Conservation (phyloP, 345 rosid species). For the Leavenworthia alabamica region DNA sequence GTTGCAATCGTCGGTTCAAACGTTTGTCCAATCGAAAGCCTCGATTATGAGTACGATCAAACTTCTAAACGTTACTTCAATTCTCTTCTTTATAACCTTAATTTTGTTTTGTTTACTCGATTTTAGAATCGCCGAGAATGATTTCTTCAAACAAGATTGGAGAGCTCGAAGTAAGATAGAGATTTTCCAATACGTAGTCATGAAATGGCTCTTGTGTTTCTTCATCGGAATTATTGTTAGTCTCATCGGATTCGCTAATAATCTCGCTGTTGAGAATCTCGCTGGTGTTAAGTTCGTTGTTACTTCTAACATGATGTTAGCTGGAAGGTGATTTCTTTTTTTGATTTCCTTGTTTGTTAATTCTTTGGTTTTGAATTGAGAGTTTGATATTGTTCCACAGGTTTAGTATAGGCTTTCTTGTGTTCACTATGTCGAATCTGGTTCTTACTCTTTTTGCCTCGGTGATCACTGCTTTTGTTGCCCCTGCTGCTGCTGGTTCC, state of each 20-base stretch:
- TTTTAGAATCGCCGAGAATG: slow-evolving; percentile 72
- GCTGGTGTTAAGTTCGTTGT: slow-evolving; percentile 80
- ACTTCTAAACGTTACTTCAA: background rate
- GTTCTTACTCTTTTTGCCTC: slow-evolving; percentile 64
- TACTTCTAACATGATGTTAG: slow-evolving; percentile 86
- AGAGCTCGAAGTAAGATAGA: slow-evolving; percentile 54
- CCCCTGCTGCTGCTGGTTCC: slow-evolving; percentile 92
- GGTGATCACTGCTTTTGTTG: slow-evolving; percentile 51
- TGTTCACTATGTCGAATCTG: slow-evolving; percentile 60
- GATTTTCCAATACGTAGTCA: slow-evolving; percentile 63
- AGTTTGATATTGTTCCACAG: slow-evolving; percentile 27
- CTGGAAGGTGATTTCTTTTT: slow-evolving; percentile 36
- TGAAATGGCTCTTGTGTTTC: slow-evolving; percentile 82
- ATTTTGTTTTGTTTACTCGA: background rate
- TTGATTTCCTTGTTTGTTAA: background rate
- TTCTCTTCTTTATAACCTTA: background rate
- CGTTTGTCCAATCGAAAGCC: slow-evolving; percentile 80
- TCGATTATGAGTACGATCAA: slow-evolving; percentile 71
- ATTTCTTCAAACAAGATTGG: slow-evolving; percentile 90
- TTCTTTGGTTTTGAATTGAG: background rate
- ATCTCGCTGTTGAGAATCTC: slow-evolving; percentile 86
- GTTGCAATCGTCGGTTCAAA: slow-evolving; percentile 86
- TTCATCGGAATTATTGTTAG: slow-evolving; percentile 60
- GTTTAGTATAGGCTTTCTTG: slow-evolving; percentile 58
- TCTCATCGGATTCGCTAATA: slow-evolving; percentile 68